These are phyloP conservation scores for Colletotrichum camelliae DNA, from an alignment of 2,329 filamentous ascomycete species.

Conservation along the genomic window DNA sequence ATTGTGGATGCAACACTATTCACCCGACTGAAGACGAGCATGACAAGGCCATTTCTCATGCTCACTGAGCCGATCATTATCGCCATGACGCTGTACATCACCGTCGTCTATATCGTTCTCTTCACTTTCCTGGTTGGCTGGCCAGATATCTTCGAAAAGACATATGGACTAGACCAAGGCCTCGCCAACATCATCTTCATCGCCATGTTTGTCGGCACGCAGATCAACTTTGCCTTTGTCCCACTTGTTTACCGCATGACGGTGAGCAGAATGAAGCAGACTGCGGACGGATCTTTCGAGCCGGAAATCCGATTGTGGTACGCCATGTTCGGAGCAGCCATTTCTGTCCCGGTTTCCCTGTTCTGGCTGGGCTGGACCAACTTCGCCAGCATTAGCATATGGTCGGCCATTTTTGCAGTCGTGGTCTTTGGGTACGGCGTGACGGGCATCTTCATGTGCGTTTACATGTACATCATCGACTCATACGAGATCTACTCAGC, in stretches of 20 bases:
- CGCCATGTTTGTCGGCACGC: conserved; percentile 46
- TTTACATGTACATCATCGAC: conserved; percentile 42
- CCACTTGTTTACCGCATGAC: conserved; percentile 39
- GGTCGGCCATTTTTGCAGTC: conserved; percentile 48
- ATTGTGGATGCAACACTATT: conserved; percentile 55
- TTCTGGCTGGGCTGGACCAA: conserved; percentile 59
- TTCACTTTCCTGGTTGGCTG: conserved; percentile 61
- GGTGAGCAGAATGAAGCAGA: neutral
- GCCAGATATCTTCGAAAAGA: conserved; percentile 50
- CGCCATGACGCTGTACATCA: conserved; percentile 54
- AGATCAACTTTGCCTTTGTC: conserved; percentile 35
- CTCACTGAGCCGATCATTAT: conserved; percentile 42
- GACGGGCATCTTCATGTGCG: conserved; percentile 41
- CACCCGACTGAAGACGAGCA: conserved; percentile 53
- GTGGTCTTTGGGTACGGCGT: conserved; percentile 50
- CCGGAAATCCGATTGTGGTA: conserved; percentile 47
- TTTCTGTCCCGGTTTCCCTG: conserved; percentile 45
- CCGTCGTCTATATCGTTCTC: conserved; percentile 56
- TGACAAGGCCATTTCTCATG: conserved; percentile 46
- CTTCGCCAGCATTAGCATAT: conserved; percentile 44
- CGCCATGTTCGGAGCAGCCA: conserved; percentile 46
- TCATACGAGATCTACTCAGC: conserved; percentile 38
- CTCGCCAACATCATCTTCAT: conserved; percentile 49
- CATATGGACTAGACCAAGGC: conserved; percentile 46
- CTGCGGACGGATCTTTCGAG: conserved; percentile 33